Evolutionary conservation across 2,329 filamentous ascomycete species (phyloP), one percentile per base, ranked within the genome.

Genomic region (Paramyrothecium sp.): DNA sequence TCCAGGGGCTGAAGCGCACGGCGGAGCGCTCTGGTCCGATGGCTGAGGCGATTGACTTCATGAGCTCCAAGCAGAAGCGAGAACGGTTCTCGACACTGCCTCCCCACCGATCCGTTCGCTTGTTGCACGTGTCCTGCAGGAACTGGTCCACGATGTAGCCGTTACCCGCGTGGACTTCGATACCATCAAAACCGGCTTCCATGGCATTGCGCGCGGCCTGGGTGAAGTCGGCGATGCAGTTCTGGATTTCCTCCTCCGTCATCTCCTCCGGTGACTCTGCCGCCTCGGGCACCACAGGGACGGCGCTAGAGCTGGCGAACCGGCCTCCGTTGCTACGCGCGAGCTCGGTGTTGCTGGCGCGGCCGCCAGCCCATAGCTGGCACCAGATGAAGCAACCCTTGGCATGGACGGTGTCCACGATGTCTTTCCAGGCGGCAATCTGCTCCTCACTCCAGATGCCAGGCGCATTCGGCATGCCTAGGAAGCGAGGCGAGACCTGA

Each of bases 161-260:
- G 61, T 86, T 84, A 7, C 81, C 81, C 12, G 69, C 77, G 60
- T 81, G 76, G 17, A 78, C 66, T 60, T 92, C 89, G 54, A 92
- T 83, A 3, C 84, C 85, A 66, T 92, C 89, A 47, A 88, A 87
- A 0, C 89, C 89, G 3, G 82, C 84, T 1, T 79, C 76, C 1
- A 90, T 69, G 1, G 88, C 81, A 21, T 83, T 58, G 17, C 22
- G 34, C 4, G 56, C 56, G 10, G 53, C 53, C 17, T 20, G 20
- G 17, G 22, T 41, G 20, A 53, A 58, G 12, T 58, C 56, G 11
- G 41, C 30, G 21, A 58, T 56, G 23, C 19, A 48, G 2, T 21
- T 17, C 34, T 19, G 23, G 46, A 58, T 58, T 2, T 58, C 56
- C 2, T 26, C n/a, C n/a, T 53, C 55, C 5, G 55, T 49, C 54